Percentiles rank a stretch among this genome's conserved stretches.
Evolutionary conservation across 495 filamentous ascomycete species (phyloP).

Genomic region (Friedmanniomyces simplex): DNA sequence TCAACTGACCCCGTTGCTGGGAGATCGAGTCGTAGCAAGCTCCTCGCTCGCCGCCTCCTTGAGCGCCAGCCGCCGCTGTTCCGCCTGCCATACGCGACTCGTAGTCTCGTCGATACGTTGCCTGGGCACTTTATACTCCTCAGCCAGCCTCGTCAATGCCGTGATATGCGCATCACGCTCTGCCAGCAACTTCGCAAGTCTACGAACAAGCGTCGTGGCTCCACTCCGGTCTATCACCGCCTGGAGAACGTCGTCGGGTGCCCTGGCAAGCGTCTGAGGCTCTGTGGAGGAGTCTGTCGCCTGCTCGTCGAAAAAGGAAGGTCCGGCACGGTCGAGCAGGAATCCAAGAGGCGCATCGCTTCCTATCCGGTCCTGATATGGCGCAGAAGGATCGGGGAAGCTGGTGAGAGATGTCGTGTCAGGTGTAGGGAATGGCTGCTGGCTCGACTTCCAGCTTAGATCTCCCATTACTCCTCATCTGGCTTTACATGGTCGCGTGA

Average conservation of each 20-base stretch:
- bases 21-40: not conserved
- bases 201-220: constrained; percentile 5
- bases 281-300: not conserved
- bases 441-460: constrained; percentile 15
- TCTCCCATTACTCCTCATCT: constrained; percentile 1
- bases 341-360: not conserved
- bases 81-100: constrained; percentile 7
- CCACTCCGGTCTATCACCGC: constrained; percentile 13
- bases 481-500: constrained; percentile 2
- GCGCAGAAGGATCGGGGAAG: constrained; percentile 12
- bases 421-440: not conserved
- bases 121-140: constrained; percentile 16
- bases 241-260: constrained; percentile 4
- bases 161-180: constrained; percentile 21
- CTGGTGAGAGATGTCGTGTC: constrained; percentile 12
- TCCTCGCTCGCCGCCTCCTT: constrained; percentile 4
- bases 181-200: constrained; percentile 12
- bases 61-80: constrained; percentile 11
- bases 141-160: constrained; percentile 16
- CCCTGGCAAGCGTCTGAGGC: constrained; percentile 14
- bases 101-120: constrained; percentile 10
- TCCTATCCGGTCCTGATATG: not conserved
- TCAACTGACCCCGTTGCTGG: constrained; percentile 3
- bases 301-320: constrained; percentile 17
- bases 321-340: constrained; percentile 10